These are phyloP conservation scores for Suillus subaureus DNA, from an alignment of 768 basidiomycete genomes.

Conservation along the genomic window DNA sequence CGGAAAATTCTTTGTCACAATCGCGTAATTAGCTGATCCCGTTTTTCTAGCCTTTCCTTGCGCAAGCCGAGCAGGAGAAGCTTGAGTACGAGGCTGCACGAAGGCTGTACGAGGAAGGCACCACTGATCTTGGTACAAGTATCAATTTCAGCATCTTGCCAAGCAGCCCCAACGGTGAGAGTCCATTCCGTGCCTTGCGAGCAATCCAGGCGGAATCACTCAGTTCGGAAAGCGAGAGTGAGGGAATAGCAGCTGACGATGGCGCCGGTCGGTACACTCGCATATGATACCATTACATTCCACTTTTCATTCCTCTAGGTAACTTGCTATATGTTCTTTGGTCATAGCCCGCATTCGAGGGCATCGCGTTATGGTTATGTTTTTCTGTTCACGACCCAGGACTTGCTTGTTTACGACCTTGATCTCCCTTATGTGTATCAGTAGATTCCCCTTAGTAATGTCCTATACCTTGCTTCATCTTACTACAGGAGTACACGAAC, in stretches of 20 bases:
- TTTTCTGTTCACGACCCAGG: constrained; percentile 29
- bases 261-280: constrained; percentile 40
- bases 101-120: constrained; percentile 85
- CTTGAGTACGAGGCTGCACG: constrained; percentile 88
- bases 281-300: constrained; percentile 24
- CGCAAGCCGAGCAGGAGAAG: constrained; percentile 94
- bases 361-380: constrained; percentile 37
- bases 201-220: constrained; percentile 60
- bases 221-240: constrained; percentile 73
- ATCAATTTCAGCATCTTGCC: constrained; percentile 86
- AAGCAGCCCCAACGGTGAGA: constrained; percentile 54
- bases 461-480: constrained; percentile 28
- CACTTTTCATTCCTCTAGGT: constrained; percentile 17
- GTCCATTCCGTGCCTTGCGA: constrained; percentile 41
- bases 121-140: constrained; percentile 63
- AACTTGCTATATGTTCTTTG: constrained; percentile 27
- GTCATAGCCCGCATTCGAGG: constrained; percentile 32
- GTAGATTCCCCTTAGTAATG: constrained; percentile 37
- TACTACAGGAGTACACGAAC: constrained; percentile 24
- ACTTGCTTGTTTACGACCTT: constrained; percentile 24
- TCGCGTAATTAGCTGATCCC: constrained; percentile 18
- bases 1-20: constrained; percentile 20
- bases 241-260: constrained; percentile 59
- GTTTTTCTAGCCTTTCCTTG: constrained; percentile 75
- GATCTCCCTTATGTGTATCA: constrained; percentile 42